Base-by-base conservation (phyloP, 805 yeast species). In the Candida maris region DNA sequence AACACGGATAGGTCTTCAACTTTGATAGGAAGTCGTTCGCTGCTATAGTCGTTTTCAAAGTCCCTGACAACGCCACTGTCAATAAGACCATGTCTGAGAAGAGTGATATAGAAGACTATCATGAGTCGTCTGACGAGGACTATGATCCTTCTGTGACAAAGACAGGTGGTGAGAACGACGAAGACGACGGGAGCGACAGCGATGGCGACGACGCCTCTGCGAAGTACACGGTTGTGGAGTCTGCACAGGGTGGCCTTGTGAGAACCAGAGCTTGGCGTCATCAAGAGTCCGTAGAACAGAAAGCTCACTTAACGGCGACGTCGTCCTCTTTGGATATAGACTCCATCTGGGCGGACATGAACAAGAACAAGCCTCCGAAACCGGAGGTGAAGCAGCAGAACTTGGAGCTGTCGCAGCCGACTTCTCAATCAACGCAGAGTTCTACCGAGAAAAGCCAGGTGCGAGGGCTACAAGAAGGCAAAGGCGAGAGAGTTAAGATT, bases 211-310 rank as follows among this genome's bases (percentile, higher is more conserved):
- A 32, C 19, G 53, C 44, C 6, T 41, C 52, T 15, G 45, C 42
- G n/a, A 47, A 66, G 32, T 82, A 82, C 53, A 64, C 73, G 5
- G 60, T 61, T 3, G 73, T 82, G 5, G 84, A 77, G 42, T 74
- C 76, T 52, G 50, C 68, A 30, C 52, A 65, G 10, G 83, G 81
- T n/a, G 82, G 87, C 0, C 68, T 81, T 36, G 72, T 85, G 23
- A 75, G 77, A 49, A 85, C 95, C 0, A 67, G 95, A 46, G 69
- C 75, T 16, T 91, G 80, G 45, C 59, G 83, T 31, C 61, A 60
- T 19, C 41, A 63, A 16, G 84, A 54, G 35, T 32, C 34, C 35
- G 51, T 39, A 41, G 46, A 40, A 30, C 32, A 39, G 25, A 43
- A 56, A 34, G 30, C 39, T 15, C 51, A 45, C 37, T 51, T 46